phyloP scores from a whole-genome alignment of 2,329 filamentous ascomycete genomes.

The Mycocentrospora acerina region DNA sequence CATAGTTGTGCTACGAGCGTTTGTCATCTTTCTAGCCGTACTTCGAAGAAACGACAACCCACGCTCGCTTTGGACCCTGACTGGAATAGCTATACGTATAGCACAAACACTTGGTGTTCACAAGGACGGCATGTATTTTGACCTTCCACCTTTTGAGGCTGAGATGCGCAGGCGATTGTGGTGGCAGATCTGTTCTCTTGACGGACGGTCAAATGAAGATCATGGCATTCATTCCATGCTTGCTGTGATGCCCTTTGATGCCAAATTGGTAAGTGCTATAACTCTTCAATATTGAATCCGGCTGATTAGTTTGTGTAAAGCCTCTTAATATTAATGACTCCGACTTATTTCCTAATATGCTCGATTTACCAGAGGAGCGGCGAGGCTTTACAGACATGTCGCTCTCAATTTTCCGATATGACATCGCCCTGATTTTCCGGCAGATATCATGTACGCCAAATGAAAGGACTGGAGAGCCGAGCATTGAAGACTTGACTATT shows the following conservation, averaged over 20 bases:
- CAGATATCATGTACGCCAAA: slow-evolving; percentile 47
- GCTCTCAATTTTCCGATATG: slow-evolving; percentile 56
- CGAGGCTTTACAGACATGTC: slow-evolving; percentile 61
- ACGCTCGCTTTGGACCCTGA: slow-evolving; percentile 59
- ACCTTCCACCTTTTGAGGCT: slow-evolving; percentile 59
- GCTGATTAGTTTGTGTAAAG: slow-evolving; percentile 17
- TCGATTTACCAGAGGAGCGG: slow-evolving; percentile 50
- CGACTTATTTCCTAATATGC: slow-evolving; percentile 54
- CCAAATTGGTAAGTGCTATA: slow-evolving; percentile 46
- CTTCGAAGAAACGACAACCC: slow-evolving; percentile 54
- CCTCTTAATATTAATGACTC: slow-evolving; percentile 60
- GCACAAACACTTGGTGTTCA: slow-evolving; percentile 63
- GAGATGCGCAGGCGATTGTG: slow-evolving; percentile 62
- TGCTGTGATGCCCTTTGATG: slow-evolving; percentile 60
- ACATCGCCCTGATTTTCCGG: slow-evolving; percentile 52
- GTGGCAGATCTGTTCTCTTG: slow-evolving; percentile 62
- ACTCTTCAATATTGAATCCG: too few relatives aligned
- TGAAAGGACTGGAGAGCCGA: too few relatives aligned
- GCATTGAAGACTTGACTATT: slow-evolving; percentile 48
- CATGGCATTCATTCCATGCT: slow-evolving; percentile 65
- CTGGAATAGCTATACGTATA: slow-evolving; percentile 60
- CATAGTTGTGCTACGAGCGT: slow-evolving; percentile 62
- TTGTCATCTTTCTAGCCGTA: slow-evolving; percentile 62
- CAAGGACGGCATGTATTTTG: slow-evolving; percentile 58
- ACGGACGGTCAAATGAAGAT: slow-evolving; percentile 62